Evolutionary conservation across 176 grass and related monocot genomes (phyloP).

Genomic region (Secale cereale): DNA sequence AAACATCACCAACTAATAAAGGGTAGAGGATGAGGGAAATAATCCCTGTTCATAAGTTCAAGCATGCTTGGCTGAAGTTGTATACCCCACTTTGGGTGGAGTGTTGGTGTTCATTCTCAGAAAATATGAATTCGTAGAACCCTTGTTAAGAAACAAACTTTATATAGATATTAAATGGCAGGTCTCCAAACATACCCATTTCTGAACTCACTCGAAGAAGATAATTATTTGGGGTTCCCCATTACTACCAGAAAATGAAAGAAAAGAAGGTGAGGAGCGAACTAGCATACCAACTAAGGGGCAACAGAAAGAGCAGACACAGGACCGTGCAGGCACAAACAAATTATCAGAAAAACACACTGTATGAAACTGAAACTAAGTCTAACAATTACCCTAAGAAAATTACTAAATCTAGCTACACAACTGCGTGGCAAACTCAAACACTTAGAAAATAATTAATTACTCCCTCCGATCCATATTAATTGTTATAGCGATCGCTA

Average conservation of each 20-base stretch:
- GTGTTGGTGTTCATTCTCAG: background rate
- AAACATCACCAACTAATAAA: background rate
- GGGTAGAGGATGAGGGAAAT: background rate
- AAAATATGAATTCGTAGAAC: background rate
- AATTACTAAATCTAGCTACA: background rate
- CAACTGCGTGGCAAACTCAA: background rate
- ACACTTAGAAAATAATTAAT: background rate
- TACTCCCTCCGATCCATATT: too few relatives aligned
- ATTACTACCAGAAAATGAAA: background rate
- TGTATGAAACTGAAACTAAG: background rate
- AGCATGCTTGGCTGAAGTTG: background rate
- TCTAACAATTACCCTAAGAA: background rate
- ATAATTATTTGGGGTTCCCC: background rate
- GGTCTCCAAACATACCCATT: background rate
- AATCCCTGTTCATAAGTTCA: background rate
- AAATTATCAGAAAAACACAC: background rate
- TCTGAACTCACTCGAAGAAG: background rate
- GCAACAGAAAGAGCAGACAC: background rate
- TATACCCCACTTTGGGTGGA: background rate
- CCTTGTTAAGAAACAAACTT: background rate
- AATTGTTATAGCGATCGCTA: too few relatives aligned
- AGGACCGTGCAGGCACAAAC: background rate
- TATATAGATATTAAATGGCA: background rate
- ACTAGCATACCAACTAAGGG: background rate
- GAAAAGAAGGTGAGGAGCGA: background rate